These are phyloP conservation scores for Sporothrix inflata DNA, from an alignment of 2,329 filamentous ascomycete species.

Conservation along the genomic window DNA sequence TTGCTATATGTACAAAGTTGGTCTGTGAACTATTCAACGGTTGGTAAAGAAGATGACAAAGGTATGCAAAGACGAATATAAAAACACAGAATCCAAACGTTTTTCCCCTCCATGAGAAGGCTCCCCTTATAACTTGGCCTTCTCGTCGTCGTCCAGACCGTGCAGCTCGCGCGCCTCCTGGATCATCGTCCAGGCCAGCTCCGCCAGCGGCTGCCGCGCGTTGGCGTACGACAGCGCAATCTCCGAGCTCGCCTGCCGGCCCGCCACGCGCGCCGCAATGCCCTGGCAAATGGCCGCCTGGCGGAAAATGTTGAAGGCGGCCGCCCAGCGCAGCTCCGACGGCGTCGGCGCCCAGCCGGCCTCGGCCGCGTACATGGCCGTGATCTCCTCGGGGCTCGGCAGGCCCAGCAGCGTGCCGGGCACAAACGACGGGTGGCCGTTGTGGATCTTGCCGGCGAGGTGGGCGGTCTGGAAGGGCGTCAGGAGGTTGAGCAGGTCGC, in stretches of 20 bases:
- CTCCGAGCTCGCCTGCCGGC: conserved; percentile 85
- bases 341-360: conserved; percentile 55
- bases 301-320: conserved; percentile 65
- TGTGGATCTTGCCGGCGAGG: conserved; percentile 36
- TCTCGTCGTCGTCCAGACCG: conserved; percentile 22
- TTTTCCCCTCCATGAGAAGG: too few relatives aligned
- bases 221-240: conserved; percentile 73
- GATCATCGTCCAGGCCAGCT: conserved; percentile 78
- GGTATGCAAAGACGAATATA: too few relatives aligned
- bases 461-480: conserved; percentile 52
- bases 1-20: too few relatives aligned
- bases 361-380: conserved; percentile 50
- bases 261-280: conserved; percentile 85
- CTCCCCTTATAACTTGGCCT: conserved; percentile 29
- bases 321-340: conserved; percentile 62
- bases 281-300: conserved; percentile 74
- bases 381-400: conserved; percentile 41
- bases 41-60: too few relatives aligned
- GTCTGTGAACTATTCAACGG: too few relatives aligned
- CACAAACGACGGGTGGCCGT: conserved; percentile 57
- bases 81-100: background rate
- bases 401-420: conserved; percentile 66
- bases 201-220: conserved; percentile 71
- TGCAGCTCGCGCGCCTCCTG: conserved; percentile 43
- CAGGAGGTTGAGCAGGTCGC: conserved; percentile 82